These are phyloP conservation scores for Chamaecyparis obtusa DNA, from an alignment of 75 land plant genomes.

Conservation along the genomic window DNA sequence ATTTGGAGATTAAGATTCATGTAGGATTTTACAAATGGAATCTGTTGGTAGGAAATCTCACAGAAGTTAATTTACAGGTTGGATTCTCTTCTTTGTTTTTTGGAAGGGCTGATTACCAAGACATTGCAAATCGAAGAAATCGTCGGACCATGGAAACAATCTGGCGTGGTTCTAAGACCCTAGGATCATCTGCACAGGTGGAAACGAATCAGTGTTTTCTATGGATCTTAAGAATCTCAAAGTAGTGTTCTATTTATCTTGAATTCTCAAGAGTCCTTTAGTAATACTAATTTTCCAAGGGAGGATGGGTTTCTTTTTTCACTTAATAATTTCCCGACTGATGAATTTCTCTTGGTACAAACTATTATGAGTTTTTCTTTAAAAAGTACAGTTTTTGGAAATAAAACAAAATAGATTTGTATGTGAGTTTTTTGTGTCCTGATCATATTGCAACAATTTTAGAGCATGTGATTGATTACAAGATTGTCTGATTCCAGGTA, in stretches of 20 bases:
- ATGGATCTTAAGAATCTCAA: background rate
- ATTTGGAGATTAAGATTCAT: background rate
- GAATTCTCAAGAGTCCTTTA: background rate
- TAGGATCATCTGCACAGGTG: conserved; percentile 86
- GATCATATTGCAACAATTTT: background rate
- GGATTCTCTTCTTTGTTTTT: conserved; percentile 95
- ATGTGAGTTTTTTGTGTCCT: background rate
- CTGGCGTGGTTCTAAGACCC: conserved; percentile 85
- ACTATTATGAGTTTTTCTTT: background rate
- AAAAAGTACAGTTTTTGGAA: background rate
- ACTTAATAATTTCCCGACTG: too few relatives aligned
- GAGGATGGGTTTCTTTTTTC: background rate
- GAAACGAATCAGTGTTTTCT: conserved; percentile 11
- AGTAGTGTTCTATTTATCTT: background rate
- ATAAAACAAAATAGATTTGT: too few relatives aligned
- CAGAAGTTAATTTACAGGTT: conserved; percentile 49
- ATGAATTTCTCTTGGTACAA: background rate
- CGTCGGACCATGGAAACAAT: conserved; percentile 80
- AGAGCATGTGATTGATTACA: background rate
- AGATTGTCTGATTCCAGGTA: background rate
- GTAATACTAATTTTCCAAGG: background rate
- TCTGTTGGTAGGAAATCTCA: background rate
- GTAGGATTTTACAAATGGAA: background rate
- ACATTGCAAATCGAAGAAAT: conserved; percentile 65
- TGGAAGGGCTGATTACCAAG: conserved; percentile 97